Percentiles rank a stretch among this genome's conserved stretches.
These are phyloP conservation scores for Euphorbia celastroides DNA, from an alignment of 441 rosid genomes.

Conservation along the genomic window DNA sequence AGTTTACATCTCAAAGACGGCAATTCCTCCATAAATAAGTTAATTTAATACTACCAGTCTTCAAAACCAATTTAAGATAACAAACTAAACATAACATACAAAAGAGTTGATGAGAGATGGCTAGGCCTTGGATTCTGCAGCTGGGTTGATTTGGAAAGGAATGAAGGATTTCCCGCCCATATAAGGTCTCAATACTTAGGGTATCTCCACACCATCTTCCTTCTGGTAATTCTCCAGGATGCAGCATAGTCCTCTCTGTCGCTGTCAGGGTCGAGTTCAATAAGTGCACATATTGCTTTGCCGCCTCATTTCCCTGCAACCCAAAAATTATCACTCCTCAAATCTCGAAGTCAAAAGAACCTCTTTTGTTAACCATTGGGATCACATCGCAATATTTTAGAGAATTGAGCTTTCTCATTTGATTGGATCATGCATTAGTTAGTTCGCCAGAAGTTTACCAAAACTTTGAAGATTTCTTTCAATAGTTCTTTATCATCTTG, in stretches of 20 bases:
- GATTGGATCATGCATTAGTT: neutral
- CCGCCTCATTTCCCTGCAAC: slow-evolving; percentile 71
- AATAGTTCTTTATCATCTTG: neutral
- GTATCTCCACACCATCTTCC: slow-evolving; percentile 81
- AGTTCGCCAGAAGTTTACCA: neutral
- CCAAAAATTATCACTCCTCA: neutral
- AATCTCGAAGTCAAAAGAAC: neutral
- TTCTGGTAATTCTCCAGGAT: slow-evolving; percentile 86
- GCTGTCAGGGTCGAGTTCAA: slow-evolving; percentile 93
- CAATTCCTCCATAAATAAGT: neutral
- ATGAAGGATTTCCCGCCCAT: slow-evolving; percentile 75
- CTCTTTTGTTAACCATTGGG: neutral
- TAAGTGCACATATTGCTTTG: slow-evolving; percentile 83
- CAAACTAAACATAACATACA: neutral
- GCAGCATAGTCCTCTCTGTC: slow-evolving; percentile 92
- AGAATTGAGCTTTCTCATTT: neutral
- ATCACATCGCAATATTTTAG: neutral
- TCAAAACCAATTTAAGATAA: neutral
- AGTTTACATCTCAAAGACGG: neutral
- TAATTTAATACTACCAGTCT: neutral
- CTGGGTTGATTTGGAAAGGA: slow-evolving; percentile 67
- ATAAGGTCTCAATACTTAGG: slow-evolving; percentile 53
- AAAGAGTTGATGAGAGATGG: neutral
- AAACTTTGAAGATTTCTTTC: too few relatives aligned
- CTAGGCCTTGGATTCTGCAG: slow-evolving; percentile 52